Percentiles rank a stretch among this genome's conserved stretches.
Evolutionary conservation across 2,329 filamentous ascomycete species (phyloP).

Genomic region (Calonectria ilicicola): DNA sequence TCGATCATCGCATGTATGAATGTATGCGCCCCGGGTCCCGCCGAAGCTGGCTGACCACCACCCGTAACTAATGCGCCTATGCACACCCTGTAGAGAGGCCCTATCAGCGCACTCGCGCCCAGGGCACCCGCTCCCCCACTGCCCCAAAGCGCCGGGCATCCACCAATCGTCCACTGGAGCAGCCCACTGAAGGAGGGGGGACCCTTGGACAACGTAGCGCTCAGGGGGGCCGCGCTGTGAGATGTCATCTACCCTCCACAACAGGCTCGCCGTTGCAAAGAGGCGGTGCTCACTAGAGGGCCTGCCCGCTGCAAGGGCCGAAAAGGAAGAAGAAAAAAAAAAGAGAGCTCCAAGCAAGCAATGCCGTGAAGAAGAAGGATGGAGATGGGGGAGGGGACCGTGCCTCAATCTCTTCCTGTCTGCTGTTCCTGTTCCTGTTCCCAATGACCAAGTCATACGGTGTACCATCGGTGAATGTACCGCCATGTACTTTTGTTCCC

Average conservation of each 20-base stretch:
- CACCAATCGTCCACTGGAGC: conserved; percentile 14
- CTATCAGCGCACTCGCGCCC: conserved; percentile 1
- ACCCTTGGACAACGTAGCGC: neutral
- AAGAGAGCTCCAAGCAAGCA: neutral
- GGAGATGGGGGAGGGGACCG: neutral
- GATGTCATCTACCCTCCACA: conserved; percentile 5
- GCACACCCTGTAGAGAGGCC: neutral
- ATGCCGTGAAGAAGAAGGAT: too few species aligned
- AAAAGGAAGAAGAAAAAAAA: neutral
- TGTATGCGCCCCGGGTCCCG: neutral
- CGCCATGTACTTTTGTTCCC: neutral
- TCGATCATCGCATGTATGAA: neutral
- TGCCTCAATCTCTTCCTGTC: neutral
- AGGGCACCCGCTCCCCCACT: conserved; percentile 14
- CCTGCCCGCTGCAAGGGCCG: conserved; percentile 7
- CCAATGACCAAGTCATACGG: too few species aligned
- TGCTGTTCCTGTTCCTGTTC: too few species aligned
- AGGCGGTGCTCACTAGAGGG: neutral
- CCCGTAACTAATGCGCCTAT: neutral
- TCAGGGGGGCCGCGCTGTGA: neutral
- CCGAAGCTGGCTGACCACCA: neutral
- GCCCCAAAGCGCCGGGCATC: neutral
- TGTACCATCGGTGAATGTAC: neutral
- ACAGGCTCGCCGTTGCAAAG: neutral
- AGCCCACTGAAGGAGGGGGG: neutral